phyloP scores from a whole-genome alignment of 129 eudicot genomes.

The Tagetes patula region DNA sequence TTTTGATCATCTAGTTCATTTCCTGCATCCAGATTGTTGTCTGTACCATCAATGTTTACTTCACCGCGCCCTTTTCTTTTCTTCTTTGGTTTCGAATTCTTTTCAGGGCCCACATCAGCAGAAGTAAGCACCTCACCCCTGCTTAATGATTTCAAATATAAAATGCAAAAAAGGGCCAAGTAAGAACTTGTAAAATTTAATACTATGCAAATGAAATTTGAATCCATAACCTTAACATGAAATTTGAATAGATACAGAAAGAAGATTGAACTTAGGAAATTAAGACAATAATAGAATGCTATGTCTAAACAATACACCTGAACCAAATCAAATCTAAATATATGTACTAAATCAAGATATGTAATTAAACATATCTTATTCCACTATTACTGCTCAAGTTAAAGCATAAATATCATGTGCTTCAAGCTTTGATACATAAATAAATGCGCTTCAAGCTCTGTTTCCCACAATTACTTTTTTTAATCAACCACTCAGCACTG shows the following conservation, averaged over 20 bases:
- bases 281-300: neutral
- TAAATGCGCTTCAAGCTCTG: too few species aligned
- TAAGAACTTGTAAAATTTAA: neutral
- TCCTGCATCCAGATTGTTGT: conserved; percentile 25
- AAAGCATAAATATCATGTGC: too few species aligned
- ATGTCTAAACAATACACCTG: neutral
- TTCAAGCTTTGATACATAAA: too few species aligned
- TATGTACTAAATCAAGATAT: neutral
- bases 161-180: neutral
- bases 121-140: conserved; percentile 31
- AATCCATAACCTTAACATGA: neutral
- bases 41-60: conserved; percentile 23
- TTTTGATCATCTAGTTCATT: conserved; percentile 37
- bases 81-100: conserved; percentile 28
- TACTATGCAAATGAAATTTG: neutral
- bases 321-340: neutral
- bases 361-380: neutral
- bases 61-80: conserved; percentile 37
- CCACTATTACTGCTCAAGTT: too few species aligned
- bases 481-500: too few species aligned
- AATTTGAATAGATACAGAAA: neutral
- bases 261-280: neutral
- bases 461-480: too few species aligned
- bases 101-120: conserved; percentile 27
- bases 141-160: conserved; percentile 14